These are phyloP conservation scores for Taphrina confusa DNA, from an alignment of 1,139 yeast species.

Conservation along the genomic window DNA sequence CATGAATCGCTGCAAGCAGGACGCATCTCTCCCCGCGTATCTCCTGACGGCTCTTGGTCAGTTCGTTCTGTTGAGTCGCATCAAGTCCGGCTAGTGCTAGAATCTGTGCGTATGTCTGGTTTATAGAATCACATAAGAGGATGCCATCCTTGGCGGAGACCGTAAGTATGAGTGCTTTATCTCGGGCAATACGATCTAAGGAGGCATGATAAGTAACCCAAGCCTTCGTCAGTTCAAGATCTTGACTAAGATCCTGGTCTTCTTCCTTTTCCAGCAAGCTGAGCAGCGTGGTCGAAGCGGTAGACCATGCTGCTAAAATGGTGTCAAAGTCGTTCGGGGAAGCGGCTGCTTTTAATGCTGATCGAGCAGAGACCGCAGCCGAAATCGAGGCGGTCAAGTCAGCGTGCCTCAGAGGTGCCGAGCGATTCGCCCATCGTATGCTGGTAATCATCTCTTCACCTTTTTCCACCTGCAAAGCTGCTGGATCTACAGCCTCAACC, in stretches of 20 bases:
- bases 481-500: slow-evolving; percentile 8
- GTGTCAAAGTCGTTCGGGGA: slow-evolving; percentile 11
- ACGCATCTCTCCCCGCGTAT: slow-evolving; percentile 22
- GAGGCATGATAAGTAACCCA: slow-evolving; percentile 13
- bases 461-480: not conserved
- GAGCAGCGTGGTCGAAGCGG: slow-evolving; percentile 8
- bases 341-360: not conserved
- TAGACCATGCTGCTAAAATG: slow-evolving; percentile 18
- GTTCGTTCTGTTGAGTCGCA: not conserved
- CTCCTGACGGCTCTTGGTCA: not conserved
- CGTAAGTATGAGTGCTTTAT: slow-evolving; percentile 8
- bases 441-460: slow-evolving; percentile 20
- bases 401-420: slow-evolving; percentile 14
- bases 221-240: slow-evolving; percentile 25
- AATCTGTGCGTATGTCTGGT: slow-evolving; percentile 2
- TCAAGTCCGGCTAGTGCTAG: slow-evolving; percentile 21
- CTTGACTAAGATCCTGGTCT: slow-evolving; percentile 23
- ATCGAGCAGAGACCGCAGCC: slow-evolving; percentile 19
- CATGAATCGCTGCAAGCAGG: slow-evolving; percentile 17
- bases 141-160: slow-evolving; percentile 20
- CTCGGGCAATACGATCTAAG: slow-evolving; percentile 16
- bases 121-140: slow-evolving; percentile 12
- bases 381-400: slow-evolving; percentile 23
- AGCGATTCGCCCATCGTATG: slow-evolving; percentile 26
- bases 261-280: slow-evolving; percentile 17